Evolutionary conservation across 331 rosid genomes (phyloP), one percentile per base, ranked within the genome.

Genomic region (Cucumis variabilis): DNA sequence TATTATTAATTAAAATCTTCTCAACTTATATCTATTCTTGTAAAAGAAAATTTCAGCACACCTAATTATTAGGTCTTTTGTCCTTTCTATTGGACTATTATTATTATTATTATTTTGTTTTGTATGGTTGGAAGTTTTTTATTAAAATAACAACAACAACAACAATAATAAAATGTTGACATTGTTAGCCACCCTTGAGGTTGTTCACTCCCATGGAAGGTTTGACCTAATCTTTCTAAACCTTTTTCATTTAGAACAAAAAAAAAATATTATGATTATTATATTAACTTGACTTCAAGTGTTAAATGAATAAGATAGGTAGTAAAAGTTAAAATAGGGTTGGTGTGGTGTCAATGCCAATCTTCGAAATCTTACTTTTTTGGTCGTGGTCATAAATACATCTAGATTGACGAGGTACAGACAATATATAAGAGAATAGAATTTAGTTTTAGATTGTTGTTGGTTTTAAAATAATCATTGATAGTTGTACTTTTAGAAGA

Each of bases 321-420:
- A 48, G 60, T 7, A 1, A 7, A 44, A 44, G 48, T 44, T 44
- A 44, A 53, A 53, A 14, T 53, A 10, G 14, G 16, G 48, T 0
- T 41, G 1, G 1, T 11, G 3, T 0, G 2, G 14, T 0, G 53
- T 33, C 4, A 2, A 1, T 48, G 2, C 14, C 53, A 11, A 48
- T 13, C 14, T 44, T 8, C 10, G 10, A 44, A 44, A 9, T 44
- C 48, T 4, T 7, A 7, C 10, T 7, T 44, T 44, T 44, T 7
- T 0, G 10, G 0, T 44, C 1, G 48, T 3, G 48, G 48, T 44
- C 10, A 44, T 44, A 46, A 7, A 8, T 46, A 7, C 2, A 46
- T 46, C 10, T 46, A 46, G 11, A 8, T 8, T 6, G 12, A 10
- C 11, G 51, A 46, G 10, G 8, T 46, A 46, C 1, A 8, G 11